Base-by-base conservation (phyloP, 805 yeast genomes). In the Naumovozyma castellii region DNA sequence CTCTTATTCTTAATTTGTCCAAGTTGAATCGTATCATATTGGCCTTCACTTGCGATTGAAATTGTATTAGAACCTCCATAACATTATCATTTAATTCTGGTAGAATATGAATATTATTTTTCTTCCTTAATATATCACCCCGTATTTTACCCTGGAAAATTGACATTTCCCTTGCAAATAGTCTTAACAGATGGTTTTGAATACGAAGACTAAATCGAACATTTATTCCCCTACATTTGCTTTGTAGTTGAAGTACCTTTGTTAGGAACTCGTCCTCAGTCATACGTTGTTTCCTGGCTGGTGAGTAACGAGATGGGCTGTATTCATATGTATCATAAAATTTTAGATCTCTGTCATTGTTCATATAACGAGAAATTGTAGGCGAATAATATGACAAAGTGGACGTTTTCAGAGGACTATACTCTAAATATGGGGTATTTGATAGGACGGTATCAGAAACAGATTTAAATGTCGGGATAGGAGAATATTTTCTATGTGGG, bases 171-270 rank as follows among this genome's bases (percentile, higher is more conserved):
- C 69, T 72, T 5, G 68, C 69, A 48, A 74, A 75, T 1, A 83
- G 71, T 43, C 70, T 73, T 20, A 83, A 54, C 66, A 82, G 69
- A 43, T 79, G 78, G 42, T 69, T 69, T 47, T 74, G 73, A 28
- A 83, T 80, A 56, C 76, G 78, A 64, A 78, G 65, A 16, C 64
- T 62, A 54, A 79, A 83, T 38, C 95, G 69, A 40, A 74, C 64
- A 32, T 76, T 66, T 0, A 84, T 77, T 15, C 92, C 94, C 47
- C 85, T 67, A 14, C 84, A 71, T 18, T 78, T 61, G 0, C 92
- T 75, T 56, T 87, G 95, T 14, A 87, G 62, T 40, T 62, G 65
- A 30, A 70, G 61, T 30, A 80, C 71, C 4, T 38, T 39, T 6
- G 47, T 56, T 37, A 53, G 45, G 44, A 53, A 59, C 35, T 54